Base-by-base conservation (phyloP, 2,329 filamentous ascomycete species). In the Hymenoscyphus scutula region DNA sequence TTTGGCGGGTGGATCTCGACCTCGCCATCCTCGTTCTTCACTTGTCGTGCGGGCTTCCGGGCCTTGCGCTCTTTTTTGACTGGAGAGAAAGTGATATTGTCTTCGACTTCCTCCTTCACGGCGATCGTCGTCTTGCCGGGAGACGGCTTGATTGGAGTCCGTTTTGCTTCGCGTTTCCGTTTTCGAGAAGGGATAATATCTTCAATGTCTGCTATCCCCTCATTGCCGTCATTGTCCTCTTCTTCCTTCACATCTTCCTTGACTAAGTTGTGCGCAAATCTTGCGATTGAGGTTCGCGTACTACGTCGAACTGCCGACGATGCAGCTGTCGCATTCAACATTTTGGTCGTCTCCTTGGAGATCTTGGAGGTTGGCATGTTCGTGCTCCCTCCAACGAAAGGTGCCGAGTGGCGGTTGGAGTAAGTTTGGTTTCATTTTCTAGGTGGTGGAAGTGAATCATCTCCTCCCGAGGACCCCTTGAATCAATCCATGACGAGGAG, bases 1-100 rank as follows among this genome's bases (percentile, higher is more conserved):
- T 86, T 81, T 0, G 93, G 92, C 1, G 92, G 85, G n/a, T 77
- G 74, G 29, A 78, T 73, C 19, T 71, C 74, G 13, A 74, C 69
- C 60, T 76, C 74, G 41, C 78, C 78, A 1, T 73, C 70, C 23
- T 74, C 71, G 65, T 81, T 75, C 53, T 76, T 74, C 27, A 77
- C 72, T 64, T 77, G 76, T 63, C 80, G 78, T 11, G 79, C 81
- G 1, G 82, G 80, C 61, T 82, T 82, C 58, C 81, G 78, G 10
- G 74, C 66, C 54, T 71, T 71, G 45, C 45, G 45, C 27, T 74
- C 77, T 17, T 73, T 62, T 60, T 72, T 74, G 56, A 68, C 58
- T 2, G 75, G 62, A 41, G 73, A 63, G 63, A 72, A 66, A 3
- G 65, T 65, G 15, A 69, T 63, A 60, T 17, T 72, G 60, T 67